Base-by-base conservation (phyloP, 2,329 filamentous ascomycete genomes). In the Cordyceps javanica region DNA sequence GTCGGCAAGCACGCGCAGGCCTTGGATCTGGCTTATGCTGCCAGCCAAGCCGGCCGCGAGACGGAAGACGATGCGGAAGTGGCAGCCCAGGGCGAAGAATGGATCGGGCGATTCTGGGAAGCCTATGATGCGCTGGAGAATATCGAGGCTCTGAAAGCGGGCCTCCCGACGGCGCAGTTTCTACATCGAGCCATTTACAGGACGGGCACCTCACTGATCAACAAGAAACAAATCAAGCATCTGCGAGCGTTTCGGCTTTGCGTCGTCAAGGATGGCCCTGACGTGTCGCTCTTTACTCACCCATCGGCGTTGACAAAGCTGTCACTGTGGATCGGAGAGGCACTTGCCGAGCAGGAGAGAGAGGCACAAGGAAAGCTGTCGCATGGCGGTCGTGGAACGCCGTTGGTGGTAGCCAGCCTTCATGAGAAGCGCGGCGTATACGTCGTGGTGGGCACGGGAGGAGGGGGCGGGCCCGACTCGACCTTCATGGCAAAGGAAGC, bases 161-260 rank as follows among this genome's bases (percentile, higher is more conserved):
- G 89, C 56, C 80, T 99, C 13, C 85, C 89, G 1, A 89, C 88
- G 2, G 94, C 94, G 2, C 91, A 96, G 69, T 88, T 92, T 66
- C 82, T 99, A 1, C 90, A 97, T 70, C 86, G 90, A 36, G 92
- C 94, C 41, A 97, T 99, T 61, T 89, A 97, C 60, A 89, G 91
- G 49, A 96, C 93, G 0, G 94, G 94, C 38, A 96, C 91, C 1
- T 88, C 90, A 0, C 80, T 99, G 28, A 89, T 99, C 60, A 90
- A 91, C 63, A 99, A 99, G 75, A 88, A 89, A 59, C 92, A 97
- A 66, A 96, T 99, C 68, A 89, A 91, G 38, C 91, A 97, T 70
- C 78, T 99, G 16, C 86, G 91, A 49, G 89, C 93, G 0, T 99
- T 97, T 71, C 89, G 94, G 51, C 91, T 99, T 81, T 95, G 90